Base-by-base conservation (phyloP, 208 protist species). In the Acanthamoeba sp. region DNA sequence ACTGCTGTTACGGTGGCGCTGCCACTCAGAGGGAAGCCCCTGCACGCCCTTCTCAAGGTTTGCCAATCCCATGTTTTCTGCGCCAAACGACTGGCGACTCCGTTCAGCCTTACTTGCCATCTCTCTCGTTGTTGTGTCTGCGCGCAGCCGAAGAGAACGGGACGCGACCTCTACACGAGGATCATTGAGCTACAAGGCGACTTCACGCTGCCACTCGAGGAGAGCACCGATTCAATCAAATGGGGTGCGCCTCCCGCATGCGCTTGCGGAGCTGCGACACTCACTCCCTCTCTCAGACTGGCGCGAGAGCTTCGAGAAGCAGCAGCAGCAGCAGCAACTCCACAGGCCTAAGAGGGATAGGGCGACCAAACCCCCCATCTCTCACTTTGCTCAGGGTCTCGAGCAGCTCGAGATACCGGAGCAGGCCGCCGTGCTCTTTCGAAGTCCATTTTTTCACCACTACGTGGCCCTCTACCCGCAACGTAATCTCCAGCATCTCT, bases 401-500 rank as follows among this genome's bases (percentile, higher is more conserved):
- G 71, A 80, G 71, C 34, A 80, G 71, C 71, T 80, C 36, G 71
- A 80, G 32, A 48, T 80, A 27, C 71, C 71, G 20, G 36, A 4
- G 32, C 71, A 80, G 71, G 71, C 71, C 20, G 71, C 36, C 36
- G n/a, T 36, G 32, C 71, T 80, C 36, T 80, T 80, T 24, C 36
- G 71, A 4, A 80, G 71, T 48, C 36, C 71, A 0, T 80, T 80
- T 27, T 80, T 80, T 36, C 71, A 80, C 27, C 71, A 80, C 71
- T 80, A 80, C 36, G 38, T 80, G 36, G 71, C 71, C 36, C 71
- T 80, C 16, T 80, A 80, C 34, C 71, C 71, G 3, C 34, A 80
- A 6, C 71, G 71, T 80, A 48, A 0, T 9, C 29, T 34, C 20
- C 20, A 22, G 9, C 10, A 9, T 22, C 29, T 9, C 29, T 4